These are phyloP conservation scores for Phytophthora citrophthora DNA, from an alignment of 352 stramenopile genomes.

Conservation along the genomic window DNA sequence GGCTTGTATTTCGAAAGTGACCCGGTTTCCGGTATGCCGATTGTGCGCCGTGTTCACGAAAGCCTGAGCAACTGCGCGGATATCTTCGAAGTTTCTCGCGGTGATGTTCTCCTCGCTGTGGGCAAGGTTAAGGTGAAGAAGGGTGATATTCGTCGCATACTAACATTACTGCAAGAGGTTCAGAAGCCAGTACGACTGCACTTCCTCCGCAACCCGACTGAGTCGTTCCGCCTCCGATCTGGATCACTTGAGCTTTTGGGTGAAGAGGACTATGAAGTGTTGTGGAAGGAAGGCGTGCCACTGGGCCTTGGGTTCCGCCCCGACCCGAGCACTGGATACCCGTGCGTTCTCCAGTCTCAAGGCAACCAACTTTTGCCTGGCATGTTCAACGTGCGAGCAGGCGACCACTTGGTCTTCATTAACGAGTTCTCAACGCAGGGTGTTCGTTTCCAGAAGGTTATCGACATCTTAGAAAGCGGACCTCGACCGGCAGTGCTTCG, in stretches of 20 bases:
- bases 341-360: constrained; percentile 80
- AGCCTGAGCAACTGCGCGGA: constrained; percentile 88
- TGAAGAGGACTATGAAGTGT: constrained; percentile 88
- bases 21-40: constrained; percentile 78
- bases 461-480: constrained; percentile 85
- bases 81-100: constrained; percentile 84
- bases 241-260: constrained; percentile 77
- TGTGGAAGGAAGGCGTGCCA: constrained; percentile 87
- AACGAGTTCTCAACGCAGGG: constrained; percentile 87
- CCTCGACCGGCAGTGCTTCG: constrained; percentile 77
- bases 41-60: constrained; percentile 87
- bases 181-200: constrained; percentile 80
- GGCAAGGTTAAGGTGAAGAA: constrained; percentile 82
- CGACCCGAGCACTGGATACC: constrained; percentile 74
- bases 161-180: constrained; percentile 81
- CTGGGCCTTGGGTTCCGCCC: constrained; percentile 85
- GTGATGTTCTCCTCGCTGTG: constrained; percentile 80
- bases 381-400: constrained; percentile 88
- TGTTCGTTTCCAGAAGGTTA: constrained; percentile 87
- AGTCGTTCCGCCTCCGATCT: constrained; percentile 71
- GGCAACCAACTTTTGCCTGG: constrained; percentile 77
- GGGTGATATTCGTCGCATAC: constrained; percentile 79
- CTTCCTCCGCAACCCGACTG: constrained; percentile 78
- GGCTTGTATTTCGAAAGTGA: constrained; percentile 89
- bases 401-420: constrained; percentile 85